phyloP scores from a whole-genome alignment of 495 filamentous ascomycete species.

The Aspergillus sparsus region DNA sequence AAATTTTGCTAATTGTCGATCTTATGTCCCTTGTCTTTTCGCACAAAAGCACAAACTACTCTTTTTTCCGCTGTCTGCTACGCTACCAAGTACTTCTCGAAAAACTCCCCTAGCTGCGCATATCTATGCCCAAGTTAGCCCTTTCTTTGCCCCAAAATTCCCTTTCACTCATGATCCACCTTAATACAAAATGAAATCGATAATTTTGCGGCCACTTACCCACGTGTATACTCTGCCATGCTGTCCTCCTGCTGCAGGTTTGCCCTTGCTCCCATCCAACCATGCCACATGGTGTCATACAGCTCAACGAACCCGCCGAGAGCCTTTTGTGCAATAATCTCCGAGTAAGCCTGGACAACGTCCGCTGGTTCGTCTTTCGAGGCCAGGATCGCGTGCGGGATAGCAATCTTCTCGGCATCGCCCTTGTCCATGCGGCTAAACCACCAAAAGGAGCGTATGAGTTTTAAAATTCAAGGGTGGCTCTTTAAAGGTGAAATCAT shows the following conservation, averaged over 20 bases:
- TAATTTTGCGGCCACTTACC: constrained; percentile 36
- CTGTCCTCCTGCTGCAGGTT: constrained; percentile 53
- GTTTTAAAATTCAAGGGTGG: background rate
- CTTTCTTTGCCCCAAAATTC: background rate
- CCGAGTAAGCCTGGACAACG: constrained; percentile 39
- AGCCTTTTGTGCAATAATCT: constrained; percentile 41
- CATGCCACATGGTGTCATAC: constrained; percentile 56
- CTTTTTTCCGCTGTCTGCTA: background rate
- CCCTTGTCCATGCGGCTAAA: constrained; percentile 38
- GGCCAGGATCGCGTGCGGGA: constrained; percentile 57
- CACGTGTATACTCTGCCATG: constrained; percentile 53
- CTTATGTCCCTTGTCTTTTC: too few relatives aligned
- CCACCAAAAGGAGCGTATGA: background rate
- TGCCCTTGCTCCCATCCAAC: constrained; percentile 64
- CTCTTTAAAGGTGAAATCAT: background rate
- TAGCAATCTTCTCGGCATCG: constrained; percentile 47
- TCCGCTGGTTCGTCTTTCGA: constrained; percentile 54
- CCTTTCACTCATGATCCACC: background rate
- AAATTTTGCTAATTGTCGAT: too few relatives aligned
- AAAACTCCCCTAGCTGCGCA: constrained; percentile 46
- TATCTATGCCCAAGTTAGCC: constrained; percentile 31
- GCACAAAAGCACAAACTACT: too few relatives aligned
- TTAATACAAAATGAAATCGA: background rate
- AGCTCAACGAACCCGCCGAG: constrained; percentile 48
- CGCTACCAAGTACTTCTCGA: constrained; percentile 38